Conservation (phyloP, 2,329 filamentous ascomycete genomes). For the Karstenula rhodostoma region DNA sequence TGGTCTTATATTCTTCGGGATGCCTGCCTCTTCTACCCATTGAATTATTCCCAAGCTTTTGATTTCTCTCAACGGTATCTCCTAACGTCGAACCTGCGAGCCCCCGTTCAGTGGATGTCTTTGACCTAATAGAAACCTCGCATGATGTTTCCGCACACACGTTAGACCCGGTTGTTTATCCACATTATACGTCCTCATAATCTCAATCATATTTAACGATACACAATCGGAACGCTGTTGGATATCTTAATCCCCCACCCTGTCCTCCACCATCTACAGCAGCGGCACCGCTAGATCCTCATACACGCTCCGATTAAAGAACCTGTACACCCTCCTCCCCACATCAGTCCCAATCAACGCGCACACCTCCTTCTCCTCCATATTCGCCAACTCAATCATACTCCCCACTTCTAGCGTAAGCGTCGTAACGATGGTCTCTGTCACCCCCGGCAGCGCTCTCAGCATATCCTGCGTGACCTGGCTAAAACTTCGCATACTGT, state of each 20-base stretch:
- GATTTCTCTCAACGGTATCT: too few relatives aligned
- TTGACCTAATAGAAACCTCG: too few relatives aligned
- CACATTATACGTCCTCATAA: too few relatives aligned
- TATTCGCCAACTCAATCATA: slow-evolving; percentile 84
- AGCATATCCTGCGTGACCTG: slow-evolving; percentile 91
- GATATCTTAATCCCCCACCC: not conserved
- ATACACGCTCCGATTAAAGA: slow-evolving; percentile 74
- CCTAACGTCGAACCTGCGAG: too few relatives aligned
- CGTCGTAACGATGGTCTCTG: slow-evolving; percentile 75
- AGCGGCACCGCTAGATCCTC: slow-evolving; percentile 38
- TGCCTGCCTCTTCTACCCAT: too few relatives aligned
- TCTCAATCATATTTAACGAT: not conserved
- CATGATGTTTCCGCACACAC: too few relatives aligned
- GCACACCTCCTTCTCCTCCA: slow-evolving; percentile 76
- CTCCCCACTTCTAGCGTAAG: slow-evolving; percentile 77
- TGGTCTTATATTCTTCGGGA: too few relatives aligned
- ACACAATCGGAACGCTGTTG: not conserved
- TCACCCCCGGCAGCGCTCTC: slow-evolving; percentile 79
- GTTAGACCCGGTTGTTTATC: too few relatives aligned
- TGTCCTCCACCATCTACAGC: not conserved
- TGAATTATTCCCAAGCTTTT: too few relatives aligned
- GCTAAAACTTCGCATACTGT: slow-evolving; percentile 76
- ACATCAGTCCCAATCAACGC: slow-evolving; percentile 79
- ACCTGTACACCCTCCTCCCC: slow-evolving; percentile 77
- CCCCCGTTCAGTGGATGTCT: too few relatives aligned